Base-by-base conservation (phyloP, 306 rosid species). In the Trifolium fragiferum region DNA sequence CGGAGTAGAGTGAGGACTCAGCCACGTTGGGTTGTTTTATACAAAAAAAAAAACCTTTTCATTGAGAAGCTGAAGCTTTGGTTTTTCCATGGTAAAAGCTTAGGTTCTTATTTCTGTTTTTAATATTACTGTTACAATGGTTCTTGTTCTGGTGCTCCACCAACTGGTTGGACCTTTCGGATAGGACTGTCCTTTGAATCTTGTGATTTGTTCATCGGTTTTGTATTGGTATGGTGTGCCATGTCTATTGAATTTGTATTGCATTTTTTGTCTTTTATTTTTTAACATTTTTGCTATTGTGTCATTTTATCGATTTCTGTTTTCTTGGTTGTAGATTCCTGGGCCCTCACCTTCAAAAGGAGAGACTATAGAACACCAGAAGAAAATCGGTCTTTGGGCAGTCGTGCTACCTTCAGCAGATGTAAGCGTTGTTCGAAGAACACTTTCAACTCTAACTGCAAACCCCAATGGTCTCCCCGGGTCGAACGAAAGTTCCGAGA, bases 341-440 rank as follows among this genome's bases (percentile, higher is more conserved):
- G 98, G 97, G 7, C 89, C 91, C 2, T 76, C 89, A 84, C 94
- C 92, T 47, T 65, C 83, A 3, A 91, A 87, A 71, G 86, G 84
- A 76, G 66, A 85, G 41, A 76, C 80, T 61, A 74, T 89, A 25
- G 98, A 91, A 80, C 87, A 91, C 82, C 96, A 85, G 78, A 87
- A 91, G 82, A 82, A 84, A 66, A 83, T 89, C 63, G 91, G 92
- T 18, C 91, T 89, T 64, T 84, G 90, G 90, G 90, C 88, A 5
- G 87, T 91, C 32, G 89, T 76, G 81, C 88, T 93, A 30, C 97
- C 98, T 74, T 88, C 96, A 32, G 97, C 98, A 47, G 96, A 93
- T 84, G 77, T 96, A 9, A 66, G 76, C 10, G 90, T 88, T 16
- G 98, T 93, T 51, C 86, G 97, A 66, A 80, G 94, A 82, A 93